Conservation (phyloP, 495 filamentous ascomycete species). For the Cercophora samala region DNA sequence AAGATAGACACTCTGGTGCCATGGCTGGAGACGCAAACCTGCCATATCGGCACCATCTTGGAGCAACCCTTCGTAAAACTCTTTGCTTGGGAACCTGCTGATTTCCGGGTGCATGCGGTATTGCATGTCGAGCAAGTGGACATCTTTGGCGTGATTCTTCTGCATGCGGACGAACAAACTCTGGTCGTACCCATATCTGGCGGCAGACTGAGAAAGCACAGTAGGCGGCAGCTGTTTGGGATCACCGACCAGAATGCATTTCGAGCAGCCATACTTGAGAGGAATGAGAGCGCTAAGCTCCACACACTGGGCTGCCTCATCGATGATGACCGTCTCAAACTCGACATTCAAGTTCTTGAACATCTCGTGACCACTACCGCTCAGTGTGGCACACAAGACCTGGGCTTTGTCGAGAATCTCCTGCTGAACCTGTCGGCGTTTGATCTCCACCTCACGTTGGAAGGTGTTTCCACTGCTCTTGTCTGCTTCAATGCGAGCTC, state of each 20-base stretch:
- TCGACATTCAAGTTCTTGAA: slow-evolving; percentile 91
- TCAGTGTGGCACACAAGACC: slow-evolving; percentile 92
- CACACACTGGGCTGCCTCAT: slow-evolving; percentile 97
- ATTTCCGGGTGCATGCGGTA: slow-evolving; percentile 99
- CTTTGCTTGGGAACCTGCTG: slow-evolving; percentile 77
- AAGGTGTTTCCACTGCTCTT: slow-evolving; percentile 77
- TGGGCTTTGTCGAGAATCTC: slow-evolving; percentile 85
- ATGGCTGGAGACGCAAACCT: slow-evolving; percentile 66
- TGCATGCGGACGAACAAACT: slow-evolving; percentile 99
- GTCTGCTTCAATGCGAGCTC: slow-evolving; percentile 75
- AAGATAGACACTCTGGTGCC: slow-evolving; percentile 78
- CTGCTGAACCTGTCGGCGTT: slow-evolving; percentile 79
- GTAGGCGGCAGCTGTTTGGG: slow-evolving; percentile 96
- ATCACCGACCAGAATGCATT: slow-evolving; percentile 96
- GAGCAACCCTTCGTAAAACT: slow-evolving; percentile 87
- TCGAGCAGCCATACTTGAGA: slow-evolving; percentile 93
- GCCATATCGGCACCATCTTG: slow-evolving; percentile 83
- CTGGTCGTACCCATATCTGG: slow-evolving; percentile 92
- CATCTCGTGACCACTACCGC: slow-evolving; percentile 95
- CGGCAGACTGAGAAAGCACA: slow-evolving; percentile 88
- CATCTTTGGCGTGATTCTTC: slow-evolving; percentile 76
- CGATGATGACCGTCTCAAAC: slow-evolving; percentile 97
- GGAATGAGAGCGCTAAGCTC: slow-evolving; percentile 96
- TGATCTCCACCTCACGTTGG: slow-evolving; percentile 77
- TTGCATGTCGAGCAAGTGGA: slow-evolving; percentile 93